Conservation (phyloP, 2,329 filamentous ascomycete genomes). For the Teratosphaeria zuluensis region DNA sequence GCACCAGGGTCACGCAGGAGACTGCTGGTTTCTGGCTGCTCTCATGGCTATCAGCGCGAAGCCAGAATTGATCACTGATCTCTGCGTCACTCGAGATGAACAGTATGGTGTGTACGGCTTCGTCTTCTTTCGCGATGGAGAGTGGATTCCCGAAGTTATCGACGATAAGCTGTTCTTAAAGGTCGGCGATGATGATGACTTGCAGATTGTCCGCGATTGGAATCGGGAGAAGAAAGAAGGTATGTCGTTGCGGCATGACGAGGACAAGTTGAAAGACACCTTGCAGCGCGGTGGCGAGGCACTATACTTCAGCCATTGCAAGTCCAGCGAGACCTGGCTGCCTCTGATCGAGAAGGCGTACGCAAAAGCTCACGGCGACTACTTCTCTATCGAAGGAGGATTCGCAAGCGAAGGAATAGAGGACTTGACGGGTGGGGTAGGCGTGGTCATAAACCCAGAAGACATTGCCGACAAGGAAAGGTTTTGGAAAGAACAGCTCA, state of each 20-base stretch:
- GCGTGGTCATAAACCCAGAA: constrained; percentile 56
- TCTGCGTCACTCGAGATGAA: constrained; percentile 65
- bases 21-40: constrained; percentile 81
- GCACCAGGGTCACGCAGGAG: constrained; percentile 65
- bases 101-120: constrained; percentile 75
- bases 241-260: constrained; percentile 30
- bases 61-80: constrained; percentile 58
- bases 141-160: constrained; percentile 86
- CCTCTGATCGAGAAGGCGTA: constrained; percentile 74
- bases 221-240: constrained; percentile 17
- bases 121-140: constrained; percentile 73
- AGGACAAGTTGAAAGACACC: constrained; percentile 24
- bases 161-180: constrained; percentile 84
- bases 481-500: constrained; percentile 75
- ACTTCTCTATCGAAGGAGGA: constrained; percentile 62
- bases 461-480: constrained; percentile 69
- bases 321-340: constrained; percentile 72
- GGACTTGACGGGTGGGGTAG: constrained; percentile 37
- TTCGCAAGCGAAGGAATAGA: constrained; percentile 56
- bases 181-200: constrained; percentile 70
- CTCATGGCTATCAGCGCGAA: constrained; percentile 69
- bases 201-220: constrained; percentile 33
- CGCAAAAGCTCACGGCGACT: constrained; percentile 77
- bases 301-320: constrained; percentile 69
- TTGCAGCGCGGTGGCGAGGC: constrained; percentile 69